A percentile compares a stretch with the other conserved stretches of the same genome.
These are phyloP conservation scores for Saturnispora halmiae DNA, from an alignment of 805 yeast species.

Conservation along the genomic window DNA sequence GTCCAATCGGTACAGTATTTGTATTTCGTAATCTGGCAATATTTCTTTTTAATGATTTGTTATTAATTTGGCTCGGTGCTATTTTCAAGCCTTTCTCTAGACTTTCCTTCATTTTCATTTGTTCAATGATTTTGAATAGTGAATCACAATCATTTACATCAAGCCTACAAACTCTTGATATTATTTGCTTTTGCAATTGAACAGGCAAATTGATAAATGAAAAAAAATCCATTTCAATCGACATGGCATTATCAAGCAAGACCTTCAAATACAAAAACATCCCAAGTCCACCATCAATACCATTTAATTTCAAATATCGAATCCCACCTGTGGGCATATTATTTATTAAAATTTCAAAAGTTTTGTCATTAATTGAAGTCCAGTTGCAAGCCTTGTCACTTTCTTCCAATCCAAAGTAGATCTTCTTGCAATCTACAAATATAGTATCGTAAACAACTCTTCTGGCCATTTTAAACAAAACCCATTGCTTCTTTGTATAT, in stretches of 20 bases:
- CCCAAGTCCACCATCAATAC: background rate
- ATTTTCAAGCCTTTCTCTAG: no score
- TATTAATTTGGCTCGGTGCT: no score
- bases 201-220: background rate
- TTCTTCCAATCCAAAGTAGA: slow-evolving; percentile 1
- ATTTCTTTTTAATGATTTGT: background rate
- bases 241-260: background rate
- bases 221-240: background rate
- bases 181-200: background rate
- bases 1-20: background rate
- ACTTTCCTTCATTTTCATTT: no score
- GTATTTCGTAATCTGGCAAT: background rate
- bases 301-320: background rate
- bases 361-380: background rate
- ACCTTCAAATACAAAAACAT: background rate
- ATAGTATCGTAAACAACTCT: background rate
- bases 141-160: background rate
- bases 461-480: slow-evolving; percentile 1
- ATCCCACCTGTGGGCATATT: background rate
- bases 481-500: background rate
- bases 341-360: background rate
- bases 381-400: slow-evolving; percentile 1
- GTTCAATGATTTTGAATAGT: background rate
- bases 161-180: background rate
- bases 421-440: background rate